Base-by-base conservation (phyloP, 768 basidiomycete species). In the Boletus subcaerulescens region DNA sequence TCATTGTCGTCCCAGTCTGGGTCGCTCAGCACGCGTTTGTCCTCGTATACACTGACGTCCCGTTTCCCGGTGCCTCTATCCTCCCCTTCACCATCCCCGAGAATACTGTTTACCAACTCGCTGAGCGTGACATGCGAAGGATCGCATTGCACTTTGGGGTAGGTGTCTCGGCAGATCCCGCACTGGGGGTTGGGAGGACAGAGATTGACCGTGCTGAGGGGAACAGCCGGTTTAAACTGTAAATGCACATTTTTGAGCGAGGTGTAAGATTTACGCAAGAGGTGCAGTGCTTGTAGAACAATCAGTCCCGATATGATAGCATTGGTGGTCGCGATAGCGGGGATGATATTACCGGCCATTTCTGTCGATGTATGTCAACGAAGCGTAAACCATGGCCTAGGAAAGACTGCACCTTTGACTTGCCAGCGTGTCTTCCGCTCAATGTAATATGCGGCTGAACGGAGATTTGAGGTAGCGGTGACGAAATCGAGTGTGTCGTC, bases 341-440 rank as follows among this genome's bases (percentile, higher is more conserved):
- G 97, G 59, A 98, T 99, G 64, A 99, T 98, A 72, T 99, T 99
- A 11, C 97, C 97, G 0, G 97, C 97, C 92, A 98, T 98, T 73
- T 98, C 95, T 96, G 69, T 20, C 22, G 3, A 17, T 17, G 17
- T 3, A 17, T 15, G 7, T 56, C 35, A 51, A 46, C 17, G 17
- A n/a, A 5, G 39, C 4, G 15, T 29, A 14, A 36, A 29, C n/a
- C 31, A 38, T 18, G 12, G 14, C 8, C 10, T 38, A 3, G 1
- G 18, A 18, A 14, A 36, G 40, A 35, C 45, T 71, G 41, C 49
- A 91, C 94, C 93, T 82, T 99, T 99, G 47, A 99, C 86, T 68
- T 98, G 89, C 91, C 96, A 99, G 15, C 93, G 82, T 1, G 93
- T 98, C 76, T 95, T 94, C 5, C 78, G 79, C 7, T 82, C 80